A percentile compares a stretch with the other conserved stretches of the same genome.
Evolutionary conservation across 2,329 filamentous ascomycete species (phyloP).

Genomic region (Helminthosporium solani): DNA sequence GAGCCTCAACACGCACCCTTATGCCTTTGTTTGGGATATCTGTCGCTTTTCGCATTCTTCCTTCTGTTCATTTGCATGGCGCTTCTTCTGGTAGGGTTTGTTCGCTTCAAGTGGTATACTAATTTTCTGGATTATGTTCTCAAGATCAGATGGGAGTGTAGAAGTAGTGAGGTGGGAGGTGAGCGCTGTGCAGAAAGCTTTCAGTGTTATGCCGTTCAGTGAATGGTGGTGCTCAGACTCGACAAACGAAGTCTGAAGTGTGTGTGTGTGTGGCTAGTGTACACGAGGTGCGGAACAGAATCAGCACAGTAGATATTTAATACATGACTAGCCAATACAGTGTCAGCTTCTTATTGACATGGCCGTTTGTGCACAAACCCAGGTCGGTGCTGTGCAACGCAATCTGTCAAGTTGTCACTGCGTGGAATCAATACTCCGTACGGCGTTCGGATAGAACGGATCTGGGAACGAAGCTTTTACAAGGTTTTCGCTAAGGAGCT

Average conservation of each 20-base stretch:
- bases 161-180: background rate
- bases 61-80: slow-evolving; percentile 6
- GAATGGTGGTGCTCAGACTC: too few species aligned
- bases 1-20: slow-evolving; percentile 1
- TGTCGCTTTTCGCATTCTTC: slow-evolving; percentile 1
- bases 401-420: too few species aligned
- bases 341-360: too few species aligned
- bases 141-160: background rate
- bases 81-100: background rate
- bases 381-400: too few species aligned
- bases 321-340: too few species aligned
- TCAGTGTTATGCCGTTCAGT: too few species aligned
- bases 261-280: too few species aligned
- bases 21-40: background rate
- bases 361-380: too few species aligned
- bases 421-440: background rate
- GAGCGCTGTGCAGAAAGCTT: background rate
- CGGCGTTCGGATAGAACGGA: slow-evolving; percentile 9
- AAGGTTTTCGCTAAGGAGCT: slow-evolving; percentile 13
- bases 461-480: slow-evolving; percentile 13
- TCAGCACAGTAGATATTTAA: too few species aligned
- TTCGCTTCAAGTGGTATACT: slow-evolving; percentile 5
- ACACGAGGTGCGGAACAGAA: too few species aligned
- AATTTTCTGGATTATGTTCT: background rate
- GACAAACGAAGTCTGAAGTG: too few species aligned